Evolutionary conservation across 306 rosid species (phyloP).

Genomic region (Lagenaria siceraria): DNA sequence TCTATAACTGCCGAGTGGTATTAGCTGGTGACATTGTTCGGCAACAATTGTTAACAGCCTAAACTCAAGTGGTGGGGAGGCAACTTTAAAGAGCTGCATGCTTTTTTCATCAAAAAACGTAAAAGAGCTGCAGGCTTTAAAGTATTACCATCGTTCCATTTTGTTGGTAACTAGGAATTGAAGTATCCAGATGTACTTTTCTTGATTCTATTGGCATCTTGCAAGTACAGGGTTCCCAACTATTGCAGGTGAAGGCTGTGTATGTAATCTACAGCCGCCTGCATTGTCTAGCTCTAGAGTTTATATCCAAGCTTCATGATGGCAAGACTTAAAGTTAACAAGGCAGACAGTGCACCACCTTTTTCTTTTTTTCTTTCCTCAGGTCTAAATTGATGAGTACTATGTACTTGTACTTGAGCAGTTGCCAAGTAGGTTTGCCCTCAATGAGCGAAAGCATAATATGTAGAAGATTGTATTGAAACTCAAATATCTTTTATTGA

Average conservation of each 20-base stretch:
- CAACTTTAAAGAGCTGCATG: neutral
- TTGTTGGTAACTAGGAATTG: neutral
- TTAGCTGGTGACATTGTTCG: neutral
- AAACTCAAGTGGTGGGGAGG: neutral
- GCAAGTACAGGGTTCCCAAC: neutral
- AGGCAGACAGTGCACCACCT: neutral
- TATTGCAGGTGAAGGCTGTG: neutral
- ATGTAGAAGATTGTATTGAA: neutral
- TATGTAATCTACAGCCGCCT: neutral
- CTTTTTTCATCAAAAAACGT: neutral
- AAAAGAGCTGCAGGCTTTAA: neutral
- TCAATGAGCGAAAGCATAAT: neutral
- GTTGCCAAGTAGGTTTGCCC: neutral
- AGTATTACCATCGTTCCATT: neutral
- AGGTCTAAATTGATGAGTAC: neutral
- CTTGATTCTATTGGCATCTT: neutral
- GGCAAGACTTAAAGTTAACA: neutral
- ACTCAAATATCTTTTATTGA: neutral
- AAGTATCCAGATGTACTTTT: neutral
- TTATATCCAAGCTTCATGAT: neutral
- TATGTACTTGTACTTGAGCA: neutral
- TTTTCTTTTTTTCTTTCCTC: neutral
- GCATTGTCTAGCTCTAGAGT: neutral
- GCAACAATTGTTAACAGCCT: neutral
- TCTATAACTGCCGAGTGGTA: constrained; percentile 19